A percentile compares a stretch with the other conserved stretches of the same genome.
Conservation (phyloP, 2,329 filamentous ascomycete species). For the Thelonectria olida region DNA sequence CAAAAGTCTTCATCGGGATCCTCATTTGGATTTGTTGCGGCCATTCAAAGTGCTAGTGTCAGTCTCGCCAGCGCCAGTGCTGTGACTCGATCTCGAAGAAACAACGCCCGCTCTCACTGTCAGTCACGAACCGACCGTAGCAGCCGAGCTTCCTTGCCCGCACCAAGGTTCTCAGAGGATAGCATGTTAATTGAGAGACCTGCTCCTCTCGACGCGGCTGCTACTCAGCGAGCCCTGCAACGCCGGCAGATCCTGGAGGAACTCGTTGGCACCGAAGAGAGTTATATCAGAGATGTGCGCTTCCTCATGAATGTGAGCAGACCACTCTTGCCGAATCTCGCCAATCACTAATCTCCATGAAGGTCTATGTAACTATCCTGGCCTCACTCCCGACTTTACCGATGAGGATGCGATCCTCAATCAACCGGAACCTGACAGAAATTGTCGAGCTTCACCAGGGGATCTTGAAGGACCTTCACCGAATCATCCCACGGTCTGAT, state of each 20-base stretch:
- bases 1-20: conserved; percentile 75
- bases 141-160: conserved; percentile 68
- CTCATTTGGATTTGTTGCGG: conserved; percentile 82
- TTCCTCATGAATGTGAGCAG: conserved; percentile 81
- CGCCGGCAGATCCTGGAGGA: conserved; percentile 86
- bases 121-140: conserved; percentile 70
- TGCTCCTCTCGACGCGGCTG: conserved; percentile 69
- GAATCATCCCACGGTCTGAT: conserved; percentile 74
- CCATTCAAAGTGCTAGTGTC: conserved; percentile 81
- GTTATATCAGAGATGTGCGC: conserved; percentile 87
- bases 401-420: conserved; percentile 72
- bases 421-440: conserved; percentile 81
- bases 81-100: conserved; percentile 66
- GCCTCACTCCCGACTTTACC: conserved; percentile 74
- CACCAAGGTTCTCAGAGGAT: conserved; percentile 71
- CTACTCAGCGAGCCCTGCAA: conserved; percentile 76
- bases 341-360: conserved; percentile 29
- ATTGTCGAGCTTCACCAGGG: conserved; percentile 87
- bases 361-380: conserved; percentile 81
- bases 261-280: conserved; percentile 84
- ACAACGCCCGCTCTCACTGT: conserved; percentile 59
- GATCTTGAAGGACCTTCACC: conserved; percentile 78
- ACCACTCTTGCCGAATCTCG: not conserved
- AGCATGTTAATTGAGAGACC: conserved; percentile 68
- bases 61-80: conserved; percentile 80